Conservation (phyloP, 176 grass and related monocot species). For the Hsuehochloa calcarea region DNA sequence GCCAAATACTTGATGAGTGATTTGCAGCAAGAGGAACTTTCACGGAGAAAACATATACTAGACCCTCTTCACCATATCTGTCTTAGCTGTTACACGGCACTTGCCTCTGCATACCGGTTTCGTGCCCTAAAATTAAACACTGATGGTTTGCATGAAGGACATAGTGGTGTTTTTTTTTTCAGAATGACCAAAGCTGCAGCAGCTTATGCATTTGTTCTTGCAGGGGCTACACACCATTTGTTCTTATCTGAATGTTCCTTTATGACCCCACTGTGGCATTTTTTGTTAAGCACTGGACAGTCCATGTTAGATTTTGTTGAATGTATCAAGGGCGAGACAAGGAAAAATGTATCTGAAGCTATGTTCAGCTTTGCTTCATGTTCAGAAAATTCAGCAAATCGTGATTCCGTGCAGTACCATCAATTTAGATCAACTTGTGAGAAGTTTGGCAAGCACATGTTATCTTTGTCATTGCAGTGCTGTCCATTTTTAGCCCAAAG, state of each 20-base stretch:
- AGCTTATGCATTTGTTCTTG: conserved; percentile 71
- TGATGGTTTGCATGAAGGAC: conserved; percentile 17
- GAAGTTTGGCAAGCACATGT: conserved; percentile 46
- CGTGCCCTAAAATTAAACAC: conserved; percentile 34
- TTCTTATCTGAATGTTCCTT: conserved; percentile 74
- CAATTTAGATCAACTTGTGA: conserved; percentile 54
- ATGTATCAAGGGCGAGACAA: conserved; percentile 24
- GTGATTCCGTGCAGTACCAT: conserved; percentile 24
- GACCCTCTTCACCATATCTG: conserved; percentile 73
- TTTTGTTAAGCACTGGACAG: conserved; percentile 62
- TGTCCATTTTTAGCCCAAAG: conserved; percentile 67
- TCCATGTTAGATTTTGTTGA: conserved; percentile 54
- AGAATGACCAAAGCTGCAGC: conserved; percentile 58
- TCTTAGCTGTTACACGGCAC: conserved; percentile 55
- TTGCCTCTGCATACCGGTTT: conserved; percentile 75
- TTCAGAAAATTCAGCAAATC: conserved; percentile 25
- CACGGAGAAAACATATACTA: conserved; percentile 43
- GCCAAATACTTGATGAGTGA: conserved; percentile 31
- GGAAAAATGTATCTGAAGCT: conserved; percentile 15
- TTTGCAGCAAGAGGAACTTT: conserved; percentile 33
- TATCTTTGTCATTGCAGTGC: conserved; percentile 45
- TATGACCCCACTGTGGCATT: conserved; percentile 51
- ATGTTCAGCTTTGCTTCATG: conserved; percentile 28
- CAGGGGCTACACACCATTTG: conserved; percentile 57
- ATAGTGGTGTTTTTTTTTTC: conserved; percentile 23